These are phyloP conservation scores for Pythium insidiosum DNA, from an alignment of 352 stramenopile species.

Conservation along the genomic window DNA sequence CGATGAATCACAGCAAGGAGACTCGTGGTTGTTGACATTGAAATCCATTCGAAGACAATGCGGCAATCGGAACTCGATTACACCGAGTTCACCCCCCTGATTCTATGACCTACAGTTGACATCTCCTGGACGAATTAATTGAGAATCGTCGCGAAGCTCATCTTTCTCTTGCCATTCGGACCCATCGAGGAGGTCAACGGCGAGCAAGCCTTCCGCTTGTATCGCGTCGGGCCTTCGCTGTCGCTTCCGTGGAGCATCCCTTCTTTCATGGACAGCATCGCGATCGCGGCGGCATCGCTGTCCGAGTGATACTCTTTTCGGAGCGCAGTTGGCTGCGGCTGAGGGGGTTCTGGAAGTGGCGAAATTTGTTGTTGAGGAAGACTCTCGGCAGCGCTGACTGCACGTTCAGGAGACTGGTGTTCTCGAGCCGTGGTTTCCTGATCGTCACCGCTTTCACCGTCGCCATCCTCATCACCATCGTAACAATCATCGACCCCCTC, in stretches of 20 bases:
- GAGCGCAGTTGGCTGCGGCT: slow-evolving; percentile 9
- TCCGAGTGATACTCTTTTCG: slow-evolving; percentile 52
- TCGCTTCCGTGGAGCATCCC: slow-evolving; percentile 10
- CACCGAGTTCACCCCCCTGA: too few relatives aligned
- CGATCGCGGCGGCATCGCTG: slow-evolving; percentile 62
- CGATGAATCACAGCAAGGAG: too few relatives aligned
- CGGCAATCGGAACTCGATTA: too few relatives aligned
- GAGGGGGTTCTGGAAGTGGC: slow-evolving; percentile 18
- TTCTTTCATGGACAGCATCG: slow-evolving; percentile 80
- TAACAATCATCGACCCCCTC: slow-evolving; percentile 64
- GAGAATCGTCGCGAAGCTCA: slow-evolving; percentile 84
- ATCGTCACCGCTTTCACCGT: slow-evolving; percentile 20
- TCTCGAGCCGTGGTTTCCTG: not conserved
- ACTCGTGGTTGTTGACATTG: too few relatives aligned
- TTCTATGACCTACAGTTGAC: too few relatives aligned
- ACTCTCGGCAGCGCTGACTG: slow-evolving; percentile 16
- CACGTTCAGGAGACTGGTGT: not conserved
- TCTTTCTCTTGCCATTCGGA: slow-evolving; percentile 67
- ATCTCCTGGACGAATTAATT: too few relatives aligned
- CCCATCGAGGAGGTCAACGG: slow-evolving; percentile 32
- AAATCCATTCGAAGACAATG: too few relatives aligned
- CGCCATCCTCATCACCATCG: slow-evolving; percentile 22
- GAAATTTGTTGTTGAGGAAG: slow-evolving; percentile 63
- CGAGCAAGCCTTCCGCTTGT: slow-evolving; percentile 68
- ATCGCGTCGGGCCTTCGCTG: slow-evolving; percentile 13